phyloP scores from a whole-genome alignment of 1,284 basidiomycete genomes.

The Rhodotorula mucilaginosa region DNA sequence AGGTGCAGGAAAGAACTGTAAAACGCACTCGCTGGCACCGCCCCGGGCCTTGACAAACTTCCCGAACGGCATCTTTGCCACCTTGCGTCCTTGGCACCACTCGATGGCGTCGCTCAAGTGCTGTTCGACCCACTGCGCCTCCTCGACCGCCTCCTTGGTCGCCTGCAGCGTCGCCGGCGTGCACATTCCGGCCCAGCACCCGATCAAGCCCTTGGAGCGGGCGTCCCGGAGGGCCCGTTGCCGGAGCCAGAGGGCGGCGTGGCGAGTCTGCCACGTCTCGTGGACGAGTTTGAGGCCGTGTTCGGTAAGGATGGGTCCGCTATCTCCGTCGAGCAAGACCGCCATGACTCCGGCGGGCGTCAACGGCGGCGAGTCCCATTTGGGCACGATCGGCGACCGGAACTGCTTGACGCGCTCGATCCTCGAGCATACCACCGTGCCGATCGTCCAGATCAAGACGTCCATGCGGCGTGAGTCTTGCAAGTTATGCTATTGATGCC shows the following conservation, averaged over 20 bases:
- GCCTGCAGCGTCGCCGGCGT: conserved; percentile 4
- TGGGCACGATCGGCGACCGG: conserved; percentile 12
- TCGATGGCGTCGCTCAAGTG: conserved; percentile 14
- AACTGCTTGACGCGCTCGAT: conserved; percentile 5
- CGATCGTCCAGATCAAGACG: conserved; percentile 13
- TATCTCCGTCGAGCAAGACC: not conserved
- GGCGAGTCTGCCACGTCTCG: conserved; percentile 12
- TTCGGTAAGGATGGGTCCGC: conserved; percentile 10
- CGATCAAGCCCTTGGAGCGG: conserved; percentile 3
- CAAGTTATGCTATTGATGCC: not conserved
- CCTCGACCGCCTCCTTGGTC: conserved; percentile 12
- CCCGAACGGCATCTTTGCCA: conserved; percentile 3
- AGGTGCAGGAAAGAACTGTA: not conserved
- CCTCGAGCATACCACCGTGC: not conserved
- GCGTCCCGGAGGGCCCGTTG: conserved; percentile 18
- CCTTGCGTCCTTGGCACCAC: conserved; percentile 15
- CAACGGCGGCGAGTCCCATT: not conserved
- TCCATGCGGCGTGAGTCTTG: conserved; percentile 3
- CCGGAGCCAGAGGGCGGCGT: conserved; percentile 12
- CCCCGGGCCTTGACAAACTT: conserved; percentile 2
- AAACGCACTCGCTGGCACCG: conserved; percentile 4
- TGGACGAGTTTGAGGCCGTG: conserved; percentile 5
- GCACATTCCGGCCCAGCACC: conserved; percentile 25
- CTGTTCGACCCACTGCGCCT: conserved; percentile 26
- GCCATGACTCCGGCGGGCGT: not conserved